A percentile compares a stretch with the other conserved stretches of the same genome.
These are phyloP conservation scores for Aureobasidium subglaciale DNA, from an alignment of 2,329 filamentous ascomycete genomes.

Conservation along the genomic window DNA sequence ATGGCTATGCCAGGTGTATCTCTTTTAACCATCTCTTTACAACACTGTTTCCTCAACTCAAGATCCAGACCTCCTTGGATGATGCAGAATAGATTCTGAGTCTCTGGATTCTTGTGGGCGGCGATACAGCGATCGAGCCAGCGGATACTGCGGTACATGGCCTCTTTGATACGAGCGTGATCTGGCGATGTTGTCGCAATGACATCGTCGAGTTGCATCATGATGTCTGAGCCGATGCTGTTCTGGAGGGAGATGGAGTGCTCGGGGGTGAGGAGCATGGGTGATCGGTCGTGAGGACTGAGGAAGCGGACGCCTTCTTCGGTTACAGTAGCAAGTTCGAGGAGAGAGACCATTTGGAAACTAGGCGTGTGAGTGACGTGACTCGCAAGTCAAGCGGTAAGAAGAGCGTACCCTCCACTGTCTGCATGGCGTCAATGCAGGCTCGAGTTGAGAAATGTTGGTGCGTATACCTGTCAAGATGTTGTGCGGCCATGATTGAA, in stretches of 20 bases:
- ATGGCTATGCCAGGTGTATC: conserved; percentile 96
- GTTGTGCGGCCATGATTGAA: conserved; percentile 94
- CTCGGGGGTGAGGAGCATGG: conserved; percentile 95
- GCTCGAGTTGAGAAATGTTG: conserved; percentile 19
- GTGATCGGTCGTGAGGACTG: conserved; percentile 89
- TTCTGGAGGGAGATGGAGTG: conserved; percentile 96
- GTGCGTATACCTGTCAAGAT: conserved; percentile 61
- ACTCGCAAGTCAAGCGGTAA: background rate
- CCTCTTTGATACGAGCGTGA: conserved; percentile 76
- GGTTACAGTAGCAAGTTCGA: conserved; percentile 87
- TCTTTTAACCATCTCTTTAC: conserved; percentile 75
- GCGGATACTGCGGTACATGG: conserved; percentile 87
- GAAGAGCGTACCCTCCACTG: conserved; percentile 38
- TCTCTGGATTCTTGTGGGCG: conserved; percentile 73
- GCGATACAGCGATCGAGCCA: conserved; percentile 95
- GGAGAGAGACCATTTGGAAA: conserved; percentile 97
- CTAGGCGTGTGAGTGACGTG: conserved; percentile 40
- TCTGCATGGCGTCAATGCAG: conserved; percentile 25
- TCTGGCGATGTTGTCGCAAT: conserved; percentile 94
- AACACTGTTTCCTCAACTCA: conserved; percentile 77
- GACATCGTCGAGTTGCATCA: conserved; percentile 99
- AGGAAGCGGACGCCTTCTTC: conserved; percentile 93
- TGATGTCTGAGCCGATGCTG: conserved; percentile 95
- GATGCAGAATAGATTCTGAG: conserved; percentile 95
- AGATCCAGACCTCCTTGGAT: conserved; percentile 93